These are phyloP conservation scores for Cercospora zeina DNA, from an alignment of 2,329 filamentous ascomycete species.

Conservation along the genomic window DNA sequence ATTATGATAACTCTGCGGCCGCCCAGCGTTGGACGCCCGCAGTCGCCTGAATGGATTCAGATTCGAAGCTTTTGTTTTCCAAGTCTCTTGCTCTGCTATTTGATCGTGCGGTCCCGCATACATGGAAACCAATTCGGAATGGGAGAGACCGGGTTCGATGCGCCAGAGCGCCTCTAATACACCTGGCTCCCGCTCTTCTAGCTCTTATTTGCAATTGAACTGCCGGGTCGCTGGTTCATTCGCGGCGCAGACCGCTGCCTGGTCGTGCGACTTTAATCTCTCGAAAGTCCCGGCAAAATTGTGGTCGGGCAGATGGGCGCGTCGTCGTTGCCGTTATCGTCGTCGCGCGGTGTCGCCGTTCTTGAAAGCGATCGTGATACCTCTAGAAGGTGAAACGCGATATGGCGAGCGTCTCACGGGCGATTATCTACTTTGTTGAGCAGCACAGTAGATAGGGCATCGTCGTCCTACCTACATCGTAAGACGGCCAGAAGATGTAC, in stretches of 20 bases:
- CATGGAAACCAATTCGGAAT: conserved; percentile 14
- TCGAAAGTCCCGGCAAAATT: neutral
- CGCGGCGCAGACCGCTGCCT: neutral
- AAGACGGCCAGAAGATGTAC: conserved; percentile 3
- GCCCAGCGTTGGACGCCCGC: conserved; percentile 32
- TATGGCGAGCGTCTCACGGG: neutral
- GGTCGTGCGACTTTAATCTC: neutral
- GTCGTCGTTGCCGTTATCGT: neutral
- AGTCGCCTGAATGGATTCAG: conserved; percentile 31
- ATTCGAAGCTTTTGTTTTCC: conserved; percentile 18
- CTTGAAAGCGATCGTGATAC: too few species aligned
- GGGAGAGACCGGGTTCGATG: neutral
- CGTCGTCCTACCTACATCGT: neutral
- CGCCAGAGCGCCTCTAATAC: conserved; percentile 7
- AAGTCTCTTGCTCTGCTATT: neutral
- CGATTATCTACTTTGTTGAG: neutral
- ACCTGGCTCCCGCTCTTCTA: neutral
- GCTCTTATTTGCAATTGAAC: neutral
- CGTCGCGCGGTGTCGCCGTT: too few species aligned
- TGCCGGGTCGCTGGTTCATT: neutral
- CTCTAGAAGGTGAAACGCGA: neutral
- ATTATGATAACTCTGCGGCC: conserved; percentile 35
- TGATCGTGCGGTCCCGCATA: conserved; percentile 10
- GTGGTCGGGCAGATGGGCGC: neutral
- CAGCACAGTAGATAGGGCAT: neutral